A percentile compares a stretch with the other conserved stretches of the same genome.
Conservation (phyloP, 2,329 filamentous ascomycete species). For the Grosmannia huntii region DNA sequence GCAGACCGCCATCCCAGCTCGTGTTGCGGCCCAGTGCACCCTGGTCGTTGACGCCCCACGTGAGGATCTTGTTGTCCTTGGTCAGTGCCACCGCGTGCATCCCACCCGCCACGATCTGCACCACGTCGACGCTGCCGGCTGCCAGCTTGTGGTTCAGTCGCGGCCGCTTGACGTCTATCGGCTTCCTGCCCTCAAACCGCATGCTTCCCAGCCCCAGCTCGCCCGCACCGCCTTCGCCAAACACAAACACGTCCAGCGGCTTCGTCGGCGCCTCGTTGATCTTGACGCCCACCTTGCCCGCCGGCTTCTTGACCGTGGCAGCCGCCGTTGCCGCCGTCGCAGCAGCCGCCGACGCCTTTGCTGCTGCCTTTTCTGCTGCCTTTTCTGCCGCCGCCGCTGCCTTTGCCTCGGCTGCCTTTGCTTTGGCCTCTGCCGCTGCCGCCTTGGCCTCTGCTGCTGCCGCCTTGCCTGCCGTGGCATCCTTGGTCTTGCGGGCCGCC, state of each 20-base stretch:
- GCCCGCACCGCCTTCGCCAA: slow-evolving; percentile 67
- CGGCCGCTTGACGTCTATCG: slow-evolving; percentile 62
- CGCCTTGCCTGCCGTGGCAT: slow-evolving; percentile 28
- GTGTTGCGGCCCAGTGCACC: slow-evolving; percentile 69
- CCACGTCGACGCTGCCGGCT: slow-evolving; percentile 47
- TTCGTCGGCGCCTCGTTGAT: slow-evolving; percentile 54
- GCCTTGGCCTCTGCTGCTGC: slow-evolving; percentile 7
- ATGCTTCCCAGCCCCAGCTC: slow-evolving; percentile 69
- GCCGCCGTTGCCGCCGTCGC: slow-evolving; percentile 18
- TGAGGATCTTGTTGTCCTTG: slow-evolving; percentile 67
- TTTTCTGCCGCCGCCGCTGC: not conserved
- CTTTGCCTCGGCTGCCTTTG: slow-evolving; percentile 1
- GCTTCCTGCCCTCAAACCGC: slow-evolving; percentile 43
- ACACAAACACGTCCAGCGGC: slow-evolving; percentile 63
- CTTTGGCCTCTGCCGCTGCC: slow-evolving; percentile 7
- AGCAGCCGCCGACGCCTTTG: slow-evolving; percentile 7
- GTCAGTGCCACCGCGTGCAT: slow-evolving; percentile 74
- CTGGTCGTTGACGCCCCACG: slow-evolving; percentile 82
- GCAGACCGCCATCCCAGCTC: slow-evolving; percentile 42
- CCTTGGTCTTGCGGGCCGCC: slow-evolving; percentile 20
- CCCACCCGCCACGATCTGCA: slow-evolving; percentile 64
- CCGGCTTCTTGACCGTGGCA: slow-evolving; percentile 27
- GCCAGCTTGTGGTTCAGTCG: slow-evolving; percentile 51
- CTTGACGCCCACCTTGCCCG: slow-evolving; percentile 15
- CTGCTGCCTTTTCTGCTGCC: slow-evolving; percentile 7